These are phyloP conservation scores for Penicillium salamii DNA, from an alignment of 495 filamentous ascomycete genomes.

Conservation along the genomic window DNA sequence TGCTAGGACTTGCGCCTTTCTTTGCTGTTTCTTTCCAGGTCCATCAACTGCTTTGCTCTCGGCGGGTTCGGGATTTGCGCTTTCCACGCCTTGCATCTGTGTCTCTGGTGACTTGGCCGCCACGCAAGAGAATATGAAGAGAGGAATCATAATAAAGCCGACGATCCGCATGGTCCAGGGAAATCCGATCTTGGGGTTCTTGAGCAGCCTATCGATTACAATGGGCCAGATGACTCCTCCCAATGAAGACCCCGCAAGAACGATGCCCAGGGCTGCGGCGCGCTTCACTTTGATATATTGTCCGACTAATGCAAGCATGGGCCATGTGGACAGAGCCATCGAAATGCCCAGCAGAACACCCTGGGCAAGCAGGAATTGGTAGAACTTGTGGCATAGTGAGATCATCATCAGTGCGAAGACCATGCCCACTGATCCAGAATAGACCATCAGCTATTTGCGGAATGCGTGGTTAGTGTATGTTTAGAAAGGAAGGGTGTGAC, in stretches of 20 bases:
- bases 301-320: constrained; percentile 49
- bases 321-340: constrained; percentile 49
- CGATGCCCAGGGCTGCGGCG: constrained; percentile 53
- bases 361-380: constrained; percentile 62
- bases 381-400: constrained; percentile 55
- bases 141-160: constrained; percentile 48
- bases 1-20: constrained; percentile 14
- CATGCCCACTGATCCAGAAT: constrained; percentile 24
- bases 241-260: constrained; percentile 53
- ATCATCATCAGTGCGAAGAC: constrained; percentile 55
- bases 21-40: neutral
- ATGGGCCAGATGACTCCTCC: constrained; percentile 53
- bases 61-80: neutral
- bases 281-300: constrained; percentile 56
- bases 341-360: constrained; percentile 52
- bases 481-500: no score
- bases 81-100: neutral
- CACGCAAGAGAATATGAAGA: constrained; percentile 53
- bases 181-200: constrained; percentile 39
- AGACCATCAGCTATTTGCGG: constrained; percentile 24
- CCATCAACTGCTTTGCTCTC: neutral
- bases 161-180: constrained; percentile 50
- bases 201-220: constrained; percentile 38
- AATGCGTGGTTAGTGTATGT: neutral
- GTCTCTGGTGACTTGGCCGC: constrained; percentile 8